These are phyloP conservation scores for Macrolepiota dolichaula DNA, from an alignment of 768 basidiomycete species.

Conservation along the genomic window DNA sequence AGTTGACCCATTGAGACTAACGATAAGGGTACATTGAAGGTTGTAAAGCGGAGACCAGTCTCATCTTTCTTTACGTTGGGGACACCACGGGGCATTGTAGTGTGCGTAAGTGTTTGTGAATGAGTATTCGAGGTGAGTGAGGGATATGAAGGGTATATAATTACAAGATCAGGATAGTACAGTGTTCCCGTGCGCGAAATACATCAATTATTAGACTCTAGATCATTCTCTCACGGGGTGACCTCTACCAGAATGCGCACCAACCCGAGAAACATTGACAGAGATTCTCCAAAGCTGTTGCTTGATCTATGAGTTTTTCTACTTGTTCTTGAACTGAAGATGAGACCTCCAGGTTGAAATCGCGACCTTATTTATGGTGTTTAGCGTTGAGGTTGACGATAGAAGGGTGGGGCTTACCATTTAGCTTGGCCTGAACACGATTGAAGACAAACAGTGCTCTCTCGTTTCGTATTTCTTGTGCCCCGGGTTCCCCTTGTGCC, in stretches of 20 bases:
- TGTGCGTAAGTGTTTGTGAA: not conserved
- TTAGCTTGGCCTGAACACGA: slow-evolving; percentile 92
- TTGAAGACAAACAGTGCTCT: slow-evolving; percentile 90
- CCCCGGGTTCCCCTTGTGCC: slow-evolving; percentile 50
- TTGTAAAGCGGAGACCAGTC: slow-evolving; percentile 76
- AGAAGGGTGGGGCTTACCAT: slow-evolving; percentile 47
- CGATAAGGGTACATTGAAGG: slow-evolving; percentile 78
- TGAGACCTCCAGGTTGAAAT: slow-evolving; percentile 83
- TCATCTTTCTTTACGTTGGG: slow-evolving; percentile 82
- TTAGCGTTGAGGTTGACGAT: not conserved
- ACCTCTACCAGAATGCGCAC: slow-evolving; percentile 76
- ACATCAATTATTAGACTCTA: slow-evolving; percentile 1
- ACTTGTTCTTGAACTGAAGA: slow-evolving; percentile 84
- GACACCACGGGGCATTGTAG: slow-evolving; percentile 73
- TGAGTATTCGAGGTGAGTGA: not conserved
- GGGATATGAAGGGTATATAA: slow-evolving; percentile 10
- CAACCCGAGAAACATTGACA: slow-evolving; percentile 97
- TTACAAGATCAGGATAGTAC: slow-evolving; percentile 8
- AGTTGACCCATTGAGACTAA: slow-evolving; percentile 27
- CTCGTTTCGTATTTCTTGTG: slow-evolving; percentile 88
- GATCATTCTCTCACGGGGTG: slow-evolving; percentile 1
- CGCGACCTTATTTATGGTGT: slow-evolving; percentile 55
- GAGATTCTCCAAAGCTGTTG: slow-evolving; percentile 90
- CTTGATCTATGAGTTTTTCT: slow-evolving; percentile 88
- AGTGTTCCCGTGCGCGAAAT: not conserved